phyloP scores from a whole-genome alignment of 345 rosid genomes.

The Arabidopsis thaliana region DNA sequence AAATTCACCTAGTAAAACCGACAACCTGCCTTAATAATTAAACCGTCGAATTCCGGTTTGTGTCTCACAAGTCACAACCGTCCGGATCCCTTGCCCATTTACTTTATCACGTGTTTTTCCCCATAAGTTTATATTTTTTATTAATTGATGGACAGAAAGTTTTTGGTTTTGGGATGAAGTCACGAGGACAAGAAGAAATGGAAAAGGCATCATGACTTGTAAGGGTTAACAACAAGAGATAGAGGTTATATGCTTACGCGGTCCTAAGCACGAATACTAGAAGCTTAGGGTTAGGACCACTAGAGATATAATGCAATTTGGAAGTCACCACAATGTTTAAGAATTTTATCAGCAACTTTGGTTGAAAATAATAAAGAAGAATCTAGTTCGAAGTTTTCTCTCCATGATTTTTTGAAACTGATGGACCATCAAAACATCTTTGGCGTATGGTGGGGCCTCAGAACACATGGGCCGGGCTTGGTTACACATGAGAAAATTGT shows the following conservation, averaged over 20 bases:
- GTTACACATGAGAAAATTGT: background rate
- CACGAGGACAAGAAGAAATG: background rate
- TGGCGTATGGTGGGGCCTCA: background rate
- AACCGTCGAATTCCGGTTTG: background rate
- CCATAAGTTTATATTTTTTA: background rate
- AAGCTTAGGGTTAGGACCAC: background rate
- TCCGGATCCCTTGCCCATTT: background rate
- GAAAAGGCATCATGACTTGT: background rate
- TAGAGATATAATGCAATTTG: background rate
- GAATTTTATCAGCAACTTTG: background rate
- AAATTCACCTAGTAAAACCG: background rate
- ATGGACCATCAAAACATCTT: background rate
- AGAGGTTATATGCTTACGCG: background rate
- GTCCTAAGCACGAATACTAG: background rate
- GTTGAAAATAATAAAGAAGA: background rate
- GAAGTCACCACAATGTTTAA: background rate
- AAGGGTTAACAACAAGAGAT: background rate
- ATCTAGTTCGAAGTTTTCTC: background rate
- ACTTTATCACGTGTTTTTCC: background rate
- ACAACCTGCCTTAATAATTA: background rate
- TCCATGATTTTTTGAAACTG: background rate
- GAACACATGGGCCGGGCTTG: conserved; percentile 10
- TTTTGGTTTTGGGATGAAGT: background rate
- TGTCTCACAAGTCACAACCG: background rate
- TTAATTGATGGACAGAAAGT: background rate